A percentile compares a stretch with the other conserved stretches of the same genome.
phyloP scores from a whole-genome alignment of 2,329 filamentous ascomycete genomes.

The Hortaea sp. region DNA sequence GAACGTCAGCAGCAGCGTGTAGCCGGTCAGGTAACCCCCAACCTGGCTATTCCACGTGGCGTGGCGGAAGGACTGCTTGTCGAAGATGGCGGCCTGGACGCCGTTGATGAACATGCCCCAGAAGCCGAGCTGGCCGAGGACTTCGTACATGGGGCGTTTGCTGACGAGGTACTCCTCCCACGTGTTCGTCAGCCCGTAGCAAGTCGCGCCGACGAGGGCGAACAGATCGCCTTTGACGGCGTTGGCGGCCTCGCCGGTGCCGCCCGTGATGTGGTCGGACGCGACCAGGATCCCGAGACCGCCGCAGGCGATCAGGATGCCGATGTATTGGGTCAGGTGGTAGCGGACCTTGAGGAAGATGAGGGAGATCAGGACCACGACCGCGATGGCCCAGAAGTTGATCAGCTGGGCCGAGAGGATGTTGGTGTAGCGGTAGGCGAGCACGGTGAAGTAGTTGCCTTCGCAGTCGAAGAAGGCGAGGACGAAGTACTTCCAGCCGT shows the following conservation, averaged over 20 bases:
- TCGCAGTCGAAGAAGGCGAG: slow-evolving; percentile 88
- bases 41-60: slow-evolving; percentile 42
- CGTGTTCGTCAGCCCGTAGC: slow-evolving; percentile 85
- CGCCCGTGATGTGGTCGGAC: slow-evolving; percentile 77
- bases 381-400: slow-evolving; percentile 97
- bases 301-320: slow-evolving; percentile 83
- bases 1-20: slow-evolving; percentile 68
- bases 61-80: slow-evolving; percentile 57
- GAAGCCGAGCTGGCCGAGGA: slow-evolving; percentile 80
- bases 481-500: slow-evolving; percentile 92
- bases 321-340: slow-evolving; percentile 70
- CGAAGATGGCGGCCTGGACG: slow-evolving; percentile 82
- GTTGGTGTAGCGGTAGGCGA: slow-evolving; percentile 88
- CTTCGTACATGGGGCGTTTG: slow-evolving; percentile 80
- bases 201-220: slow-evolving; percentile 75
- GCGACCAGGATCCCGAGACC: slow-evolving; percentile 81
- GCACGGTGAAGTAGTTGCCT: slow-evolving; percentile 95
- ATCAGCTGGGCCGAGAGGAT: slow-evolving; percentile 88
- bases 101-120: slow-evolving; percentile 89
- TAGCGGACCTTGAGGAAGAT: slow-evolving; percentile 78
- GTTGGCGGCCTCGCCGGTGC: slow-evolving; percentile 57
- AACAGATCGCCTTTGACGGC: slow-evolving; percentile 88
- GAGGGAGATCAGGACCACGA: slow-evolving; percentile 80
- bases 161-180: slow-evolving; percentile 91
- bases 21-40: slow-evolving; percentile 77